Percentiles rank a stretch among this genome's conserved stretches.
phyloP scores from a whole-genome alignment of 116 monocot genomes.

The Cymodocea nodosa region DNA sequence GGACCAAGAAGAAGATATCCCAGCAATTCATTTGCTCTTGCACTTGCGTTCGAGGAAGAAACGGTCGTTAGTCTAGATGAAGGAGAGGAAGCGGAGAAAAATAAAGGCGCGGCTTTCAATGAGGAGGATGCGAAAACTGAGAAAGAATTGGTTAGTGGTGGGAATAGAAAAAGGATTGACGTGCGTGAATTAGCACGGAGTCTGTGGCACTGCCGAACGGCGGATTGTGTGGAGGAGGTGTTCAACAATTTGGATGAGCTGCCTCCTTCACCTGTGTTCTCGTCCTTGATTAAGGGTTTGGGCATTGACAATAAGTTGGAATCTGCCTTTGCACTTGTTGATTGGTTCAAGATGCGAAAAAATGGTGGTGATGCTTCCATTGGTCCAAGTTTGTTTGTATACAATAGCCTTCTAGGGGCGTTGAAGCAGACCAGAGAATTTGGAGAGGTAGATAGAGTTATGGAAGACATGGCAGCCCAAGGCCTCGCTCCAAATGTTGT shows the following conservation, averaged over 20 bases:
- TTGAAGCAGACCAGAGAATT: slow-evolving; percentile 41
- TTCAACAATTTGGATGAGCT: slow-evolving; percentile 29
- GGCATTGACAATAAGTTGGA: slow-evolving; percentile 52
- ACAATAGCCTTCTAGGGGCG: slow-evolving; percentile 77
- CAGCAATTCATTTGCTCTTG: slow-evolving; percentile 17
- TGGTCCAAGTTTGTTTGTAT: slow-evolving; percentile 49
- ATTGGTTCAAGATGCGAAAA: slow-evolving; percentile 70
- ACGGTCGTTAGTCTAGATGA: background rate
- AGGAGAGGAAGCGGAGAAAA: slow-evolving; percentile 5
- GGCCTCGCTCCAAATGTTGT: slow-evolving; percentile 60
- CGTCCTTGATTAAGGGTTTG: slow-evolving; percentile 66
- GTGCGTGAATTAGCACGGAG: slow-evolving; percentile 41
- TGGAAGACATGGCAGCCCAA: slow-evolving; percentile 58
- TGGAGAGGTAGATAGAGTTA: slow-evolving; percentile 30
- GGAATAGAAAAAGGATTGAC: slow-evolving; percentile 23
- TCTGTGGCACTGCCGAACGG: slow-evolving; percentile 38
- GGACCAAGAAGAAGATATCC: slow-evolving; percentile 18
- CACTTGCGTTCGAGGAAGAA: slow-evolving; percentile 28
- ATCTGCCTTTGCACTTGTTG: slow-evolving; percentile 74
- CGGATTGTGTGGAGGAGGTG: slow-evolving; percentile 45
- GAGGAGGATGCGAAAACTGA: background rate
- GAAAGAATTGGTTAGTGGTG: slow-evolving; percentile 3
- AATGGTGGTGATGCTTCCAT: background rate
- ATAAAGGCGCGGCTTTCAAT: background rate
- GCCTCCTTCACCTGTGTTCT: slow-evolving; percentile 66